Evolutionary conservation across 1,284 basidiomycete genomes (phyloP).

Genomic region (Trametes hirsuta): DNA sequence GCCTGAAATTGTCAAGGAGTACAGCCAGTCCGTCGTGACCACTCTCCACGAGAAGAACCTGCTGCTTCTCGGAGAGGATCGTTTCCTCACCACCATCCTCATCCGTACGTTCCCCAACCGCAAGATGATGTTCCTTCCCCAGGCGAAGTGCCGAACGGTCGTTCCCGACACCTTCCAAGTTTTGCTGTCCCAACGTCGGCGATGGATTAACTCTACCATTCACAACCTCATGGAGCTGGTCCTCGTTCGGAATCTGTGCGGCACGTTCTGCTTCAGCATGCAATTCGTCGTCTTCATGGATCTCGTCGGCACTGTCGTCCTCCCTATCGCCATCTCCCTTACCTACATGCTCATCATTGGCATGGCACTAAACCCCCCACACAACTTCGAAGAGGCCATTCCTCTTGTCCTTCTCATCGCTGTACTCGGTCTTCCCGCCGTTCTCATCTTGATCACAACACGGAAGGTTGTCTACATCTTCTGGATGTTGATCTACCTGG

Average conservation of each 20-base stretch:
- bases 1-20: conserved; percentile 97
- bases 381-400: conserved; percentile 90
- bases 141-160: conserved; percentile 93
- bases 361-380: conserved; percentile 83
- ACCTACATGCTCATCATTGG: conserved; percentile 90
- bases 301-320: conserved; percentile 91
- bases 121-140: conserved; percentile 99
- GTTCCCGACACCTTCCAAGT: conserved; percentile 95
- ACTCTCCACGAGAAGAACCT: conserved; percentile 99
- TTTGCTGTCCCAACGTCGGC: conserved; percentile 93
- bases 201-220: conserved; percentile 99
- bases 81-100: conserved; percentile 95
- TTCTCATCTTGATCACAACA: conserved; percentile 94
- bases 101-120: conserved; percentile 96
- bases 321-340: conserved; percentile 92
- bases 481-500: conserved; percentile 97
- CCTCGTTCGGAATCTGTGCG: conserved; percentile 93
- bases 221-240: conserved; percentile 99
- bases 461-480: conserved; percentile 94
- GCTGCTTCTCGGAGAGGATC: conserved; percentile 95
- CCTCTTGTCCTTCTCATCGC: conserved; percentile 89
- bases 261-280: conserved; percentile 97
- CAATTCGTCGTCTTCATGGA: conserved; percentile 99
- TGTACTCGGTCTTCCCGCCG: conserved; percentile 91
- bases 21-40: conserved; percentile 91